Conservation (phyloP, 2,329 filamentous ascomycete genomes). For the Trichoderma sp. region DNA sequence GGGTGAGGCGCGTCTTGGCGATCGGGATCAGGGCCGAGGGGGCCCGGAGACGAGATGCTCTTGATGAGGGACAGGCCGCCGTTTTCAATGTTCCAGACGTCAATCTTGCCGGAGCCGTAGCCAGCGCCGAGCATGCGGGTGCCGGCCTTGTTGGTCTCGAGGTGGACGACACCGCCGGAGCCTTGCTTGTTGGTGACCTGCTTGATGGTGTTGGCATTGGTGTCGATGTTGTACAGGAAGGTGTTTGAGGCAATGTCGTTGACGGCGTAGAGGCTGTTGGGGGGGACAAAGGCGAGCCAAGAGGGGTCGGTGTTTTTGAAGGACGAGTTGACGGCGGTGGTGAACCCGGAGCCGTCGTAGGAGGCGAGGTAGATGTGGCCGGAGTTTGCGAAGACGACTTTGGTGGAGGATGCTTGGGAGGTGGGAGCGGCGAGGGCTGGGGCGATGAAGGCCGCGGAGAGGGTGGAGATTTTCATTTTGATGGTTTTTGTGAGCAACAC, state of each 20-base stretch:
- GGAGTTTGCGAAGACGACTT: constrained; percentile 45
- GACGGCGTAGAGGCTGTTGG: constrained; percentile 48
- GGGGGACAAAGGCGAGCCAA: constrained; percentile 48
- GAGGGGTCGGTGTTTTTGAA: constrained; percentile 44
- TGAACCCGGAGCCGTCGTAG: constrained; percentile 46
- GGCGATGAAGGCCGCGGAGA: not conserved
- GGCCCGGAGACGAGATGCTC: constrained; percentile 39
- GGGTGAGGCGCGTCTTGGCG: constrained; percentile 42
- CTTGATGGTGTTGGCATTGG: constrained; percentile 32
- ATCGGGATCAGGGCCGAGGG: constrained; percentile 36
- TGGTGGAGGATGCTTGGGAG: not conserved
- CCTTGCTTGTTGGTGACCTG: constrained; percentile 36
- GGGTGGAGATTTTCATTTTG: constrained; percentile 14
- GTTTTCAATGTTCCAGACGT: constrained; percentile 48
- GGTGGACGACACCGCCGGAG: constrained; percentile 49
- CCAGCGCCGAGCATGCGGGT: constrained; percentile 49
- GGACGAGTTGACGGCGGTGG: constrained; percentile 36
- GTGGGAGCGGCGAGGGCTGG: not conserved
- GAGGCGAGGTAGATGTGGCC: constrained; percentile 45
- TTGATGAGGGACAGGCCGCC: constrained; percentile 43
- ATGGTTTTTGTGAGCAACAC: not conserved
- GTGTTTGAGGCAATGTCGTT: constrained; percentile 48
- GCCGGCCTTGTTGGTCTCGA: constrained; percentile 49
- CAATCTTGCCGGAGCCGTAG: constrained; percentile 45
- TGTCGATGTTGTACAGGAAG: constrained; percentile 45